Evolutionary conservation across 345 rosid species (phyloP).

Genomic region (Leavenworthia alabamica): DNA sequence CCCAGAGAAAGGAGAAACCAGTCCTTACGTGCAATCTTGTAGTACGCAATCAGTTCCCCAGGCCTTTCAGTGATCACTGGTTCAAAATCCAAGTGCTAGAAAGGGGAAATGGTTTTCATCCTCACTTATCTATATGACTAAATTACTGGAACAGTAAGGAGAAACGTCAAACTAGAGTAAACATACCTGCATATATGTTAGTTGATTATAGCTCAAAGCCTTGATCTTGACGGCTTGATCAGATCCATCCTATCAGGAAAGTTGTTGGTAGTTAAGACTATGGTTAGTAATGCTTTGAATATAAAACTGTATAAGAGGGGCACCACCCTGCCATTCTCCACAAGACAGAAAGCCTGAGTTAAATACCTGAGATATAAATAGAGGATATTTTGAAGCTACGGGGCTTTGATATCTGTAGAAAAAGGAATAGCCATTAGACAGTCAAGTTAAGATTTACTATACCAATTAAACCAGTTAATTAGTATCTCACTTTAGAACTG

Average conservation of each 20-base stretch:
- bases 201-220: slow-evolving; percentile 77
- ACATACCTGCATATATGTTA: slow-evolving; percentile 81
- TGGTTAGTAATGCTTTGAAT: slow-evolving; percentile 6
- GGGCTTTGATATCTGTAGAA: slow-evolving; percentile 60
- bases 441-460: not conserved
- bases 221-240: slow-evolving; percentile 57
- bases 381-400: slow-evolving; percentile 75
- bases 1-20: slow-evolving; percentile 21
- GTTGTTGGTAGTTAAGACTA: not conserved
- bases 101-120: slow-evolving; percentile 11
- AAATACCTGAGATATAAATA: slow-evolving; percentile 86
- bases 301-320: slow-evolving; percentile 12
- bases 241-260: slow-evolving; percentile 64
- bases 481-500: slow-evolving; percentile 59
- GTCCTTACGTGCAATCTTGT: slow-evolving; percentile 78
- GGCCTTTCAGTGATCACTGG: slow-evolving; percentile 80
- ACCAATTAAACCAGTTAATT: not conserved
- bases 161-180: not conserved
- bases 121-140: slow-evolving; percentile 9
- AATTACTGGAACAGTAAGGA: slow-evolving; percentile 6
- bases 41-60: slow-evolving; percentile 87
- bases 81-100: slow-evolving; percentile 76
- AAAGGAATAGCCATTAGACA: slow-evolving; percentile 14
- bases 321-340: not conserved
- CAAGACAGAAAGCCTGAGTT: not conserved